A percentile compares a stretch with the other conserved stretches of the same genome.
Evolutionary conservation across 2,329 filamentous ascomycete genomes (phyloP).

Genomic region (Zasmidium citrigriseum): DNA sequence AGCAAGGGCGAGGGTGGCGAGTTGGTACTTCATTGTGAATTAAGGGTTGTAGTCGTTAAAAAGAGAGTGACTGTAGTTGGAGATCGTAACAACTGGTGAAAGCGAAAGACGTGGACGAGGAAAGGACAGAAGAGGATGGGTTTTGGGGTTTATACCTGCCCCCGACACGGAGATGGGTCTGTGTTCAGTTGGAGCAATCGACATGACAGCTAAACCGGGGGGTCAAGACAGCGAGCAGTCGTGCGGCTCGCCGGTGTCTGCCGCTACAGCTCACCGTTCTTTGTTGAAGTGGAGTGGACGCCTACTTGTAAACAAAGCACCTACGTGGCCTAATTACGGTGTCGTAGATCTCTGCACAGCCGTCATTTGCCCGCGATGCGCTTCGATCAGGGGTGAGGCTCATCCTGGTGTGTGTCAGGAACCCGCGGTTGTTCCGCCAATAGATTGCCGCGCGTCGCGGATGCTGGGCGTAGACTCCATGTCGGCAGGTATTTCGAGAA

Average conservation of each 20-base stretch:
- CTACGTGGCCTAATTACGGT: not conserved
- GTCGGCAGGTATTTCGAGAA: not conserved
- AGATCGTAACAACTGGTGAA: not conserved
- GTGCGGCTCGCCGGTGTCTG: not conserved
- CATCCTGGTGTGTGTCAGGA: not conserved
- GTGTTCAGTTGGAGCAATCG: not conserved
- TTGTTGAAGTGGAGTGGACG: not conserved
- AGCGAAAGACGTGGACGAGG: conserved; percentile 1
- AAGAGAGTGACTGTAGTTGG: conserved; percentile 3
- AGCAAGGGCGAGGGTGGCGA: conserved; percentile 9
- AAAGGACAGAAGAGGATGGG: not conserved
- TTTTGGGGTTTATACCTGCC: not conserved
- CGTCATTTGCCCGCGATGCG: not conserved
- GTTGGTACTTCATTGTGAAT: conserved; percentile 13
- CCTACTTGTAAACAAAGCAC: not conserved
- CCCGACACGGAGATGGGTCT: not conserved
- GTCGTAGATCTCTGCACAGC: not conserved
- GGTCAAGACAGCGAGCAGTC: not conserved
- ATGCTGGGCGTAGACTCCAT: not conserved
- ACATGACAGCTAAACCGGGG: not conserved
- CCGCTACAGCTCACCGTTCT: not conserved
- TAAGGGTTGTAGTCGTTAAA: not conserved
- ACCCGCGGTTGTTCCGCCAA: not conserved
- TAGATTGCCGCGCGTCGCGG: not conserved
- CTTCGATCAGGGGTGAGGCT: not conserved